A percentile compares a stretch with the other conserved stretches of the same genome.
These are phyloP conservation scores for Alnus glutinosa DNA, from an alignment of 306 rosid genomes.

Conservation along the genomic window DNA sequence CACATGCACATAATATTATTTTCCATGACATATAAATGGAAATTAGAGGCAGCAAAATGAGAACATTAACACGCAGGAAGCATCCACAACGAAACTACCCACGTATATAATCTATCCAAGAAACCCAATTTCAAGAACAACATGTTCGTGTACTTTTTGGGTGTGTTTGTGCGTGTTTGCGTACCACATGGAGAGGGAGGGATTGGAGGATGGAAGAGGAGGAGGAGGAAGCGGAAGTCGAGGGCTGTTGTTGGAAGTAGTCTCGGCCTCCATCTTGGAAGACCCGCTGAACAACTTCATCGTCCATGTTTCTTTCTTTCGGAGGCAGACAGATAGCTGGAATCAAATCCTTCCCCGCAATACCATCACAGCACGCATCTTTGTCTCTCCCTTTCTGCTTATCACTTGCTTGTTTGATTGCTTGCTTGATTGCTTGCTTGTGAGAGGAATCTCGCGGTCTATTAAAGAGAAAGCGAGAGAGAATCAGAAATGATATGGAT, in stretches of 20 bases:
- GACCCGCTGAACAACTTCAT: conserved; percentile 93
- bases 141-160: not conserved
- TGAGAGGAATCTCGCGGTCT: not conserved
- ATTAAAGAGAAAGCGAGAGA: not conserved
- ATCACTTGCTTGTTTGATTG: not conserved
- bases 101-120: not conserved
- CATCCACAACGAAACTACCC: not conserved
- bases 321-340: not conserved
- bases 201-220: conserved; percentile 94
- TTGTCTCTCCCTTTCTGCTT: not conserved
- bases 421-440: conserved; percentile 3
- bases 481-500: not conserved
- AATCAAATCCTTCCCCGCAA: conserved; percentile 15
- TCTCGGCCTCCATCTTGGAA: conserved; percentile 99
- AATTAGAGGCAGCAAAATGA: not conserved
- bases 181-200: conserved; percentile 96
- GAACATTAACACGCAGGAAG: not conserved
- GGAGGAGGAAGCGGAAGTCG: conserved; percentile 67
- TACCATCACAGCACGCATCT: conserved; percentile 2
- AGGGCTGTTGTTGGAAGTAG: conserved; percentile 82
- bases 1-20: not conserved
- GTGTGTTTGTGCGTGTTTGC: conserved; percentile 1
- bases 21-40: not conserved
- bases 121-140: conserved; percentile 14
- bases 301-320: conserved; percentile 54